These are phyloP conservation scores for Cercospora beticola DNA, from an alignment of 2,329 filamentous ascomycete genomes.

Conservation along the genomic window DNA sequence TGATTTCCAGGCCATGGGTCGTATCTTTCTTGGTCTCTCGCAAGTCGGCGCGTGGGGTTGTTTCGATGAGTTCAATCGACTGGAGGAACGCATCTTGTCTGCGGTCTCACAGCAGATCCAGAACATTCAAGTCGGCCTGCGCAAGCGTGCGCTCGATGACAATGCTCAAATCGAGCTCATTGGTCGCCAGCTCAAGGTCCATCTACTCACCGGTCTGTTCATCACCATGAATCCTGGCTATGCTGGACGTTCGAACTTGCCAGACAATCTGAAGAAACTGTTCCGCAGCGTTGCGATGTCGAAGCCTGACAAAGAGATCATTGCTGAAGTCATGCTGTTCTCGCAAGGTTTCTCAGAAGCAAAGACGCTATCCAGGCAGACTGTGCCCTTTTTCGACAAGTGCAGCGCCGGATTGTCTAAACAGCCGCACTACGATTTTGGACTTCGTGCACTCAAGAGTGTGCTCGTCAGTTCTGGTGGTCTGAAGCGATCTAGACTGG, in stretches of 20 bases:
- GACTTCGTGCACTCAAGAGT: slow-evolving; percentile 94
- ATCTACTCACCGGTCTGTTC: slow-evolving; percentile 94
- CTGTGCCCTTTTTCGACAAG: slow-evolving; percentile 96
- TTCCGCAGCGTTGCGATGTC: slow-evolving; percentile 99
- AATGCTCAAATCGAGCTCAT: slow-evolving; percentile 92
- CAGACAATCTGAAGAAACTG: slow-evolving; percentile 98
- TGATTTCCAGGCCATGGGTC: slow-evolving; percentile 99
- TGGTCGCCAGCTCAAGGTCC: slow-evolving; percentile 84
- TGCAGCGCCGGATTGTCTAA: slow-evolving; percentile 81
- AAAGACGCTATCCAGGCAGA: slow-evolving; percentile 89
- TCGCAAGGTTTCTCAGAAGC: slow-evolving; percentile 98
- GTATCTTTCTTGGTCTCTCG: slow-evolving; percentile 98
- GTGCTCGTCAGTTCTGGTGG: slow-evolving; percentile 97
- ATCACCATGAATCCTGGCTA: slow-evolving; percentile 99
- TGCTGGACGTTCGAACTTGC: slow-evolving; percentile 93
- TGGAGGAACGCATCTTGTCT: slow-evolving; percentile 95
- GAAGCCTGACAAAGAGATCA: slow-evolving; percentile 98
- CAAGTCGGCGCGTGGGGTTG: slow-evolving; percentile 99
- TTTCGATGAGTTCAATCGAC: slow-evolving; percentile 99
- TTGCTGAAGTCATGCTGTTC: slow-evolving; percentile 99
- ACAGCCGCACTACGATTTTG: slow-evolving; percentile 98
- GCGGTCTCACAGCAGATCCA: slow-evolving; percentile 99
- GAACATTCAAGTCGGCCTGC: slow-evolving; percentile 95
- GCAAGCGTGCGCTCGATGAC: slow-evolving; percentile 76
- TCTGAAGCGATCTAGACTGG: slow-evolving; percentile 81